Percentiles rank a stretch among this genome's conserved stretches.
Evolutionary conservation across 1,284 basidiomycete genomes (phyloP).

Genomic region (Microbotryomycetes sp.): DNA sequence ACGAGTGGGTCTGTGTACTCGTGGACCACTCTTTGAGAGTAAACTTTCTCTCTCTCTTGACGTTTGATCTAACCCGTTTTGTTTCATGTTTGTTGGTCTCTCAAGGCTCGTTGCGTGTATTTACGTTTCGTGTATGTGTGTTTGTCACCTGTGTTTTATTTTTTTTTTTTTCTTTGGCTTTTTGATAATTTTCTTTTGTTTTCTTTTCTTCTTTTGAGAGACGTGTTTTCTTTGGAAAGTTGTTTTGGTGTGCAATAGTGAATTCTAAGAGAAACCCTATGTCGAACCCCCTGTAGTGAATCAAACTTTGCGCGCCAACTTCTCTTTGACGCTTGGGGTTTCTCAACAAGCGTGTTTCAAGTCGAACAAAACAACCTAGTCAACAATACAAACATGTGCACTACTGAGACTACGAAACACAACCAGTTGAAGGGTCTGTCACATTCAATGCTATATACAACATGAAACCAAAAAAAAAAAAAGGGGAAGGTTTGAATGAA

Average conservation of each 20-base stretch:
- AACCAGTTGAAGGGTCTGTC: background rate
- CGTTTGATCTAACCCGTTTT: no score
- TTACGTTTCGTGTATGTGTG: no score
- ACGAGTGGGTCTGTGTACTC: no score
- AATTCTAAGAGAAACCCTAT: background rate
- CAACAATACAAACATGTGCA: background rate
- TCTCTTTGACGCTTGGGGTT: no score
- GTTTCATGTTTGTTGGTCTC: no score
- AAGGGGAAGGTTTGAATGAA: background rate
- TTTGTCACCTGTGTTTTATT: background rate
- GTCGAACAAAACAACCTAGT: background rate
- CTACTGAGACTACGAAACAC: background rate
- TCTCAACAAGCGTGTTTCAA: background rate
- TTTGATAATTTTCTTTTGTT: slow-evolving; percentile 6
- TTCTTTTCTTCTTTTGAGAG: slow-evolving; percentile 4
- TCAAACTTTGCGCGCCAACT: background rate
- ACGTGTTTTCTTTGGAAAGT: slow-evolving; percentile 1
- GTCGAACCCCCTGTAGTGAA: background rate
- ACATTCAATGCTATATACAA: slow-evolving; percentile 2
- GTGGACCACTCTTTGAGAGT: no score
- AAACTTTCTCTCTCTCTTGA: no score
- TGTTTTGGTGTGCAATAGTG: background rate
- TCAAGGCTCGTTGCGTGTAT: no score
- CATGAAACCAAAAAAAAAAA: background rate
- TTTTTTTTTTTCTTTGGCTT: slow-evolving; percentile 22